Conservation (phyloP, 2,329 filamentous ascomycete species). For the Coleophoma eucalyptorum region DNA sequence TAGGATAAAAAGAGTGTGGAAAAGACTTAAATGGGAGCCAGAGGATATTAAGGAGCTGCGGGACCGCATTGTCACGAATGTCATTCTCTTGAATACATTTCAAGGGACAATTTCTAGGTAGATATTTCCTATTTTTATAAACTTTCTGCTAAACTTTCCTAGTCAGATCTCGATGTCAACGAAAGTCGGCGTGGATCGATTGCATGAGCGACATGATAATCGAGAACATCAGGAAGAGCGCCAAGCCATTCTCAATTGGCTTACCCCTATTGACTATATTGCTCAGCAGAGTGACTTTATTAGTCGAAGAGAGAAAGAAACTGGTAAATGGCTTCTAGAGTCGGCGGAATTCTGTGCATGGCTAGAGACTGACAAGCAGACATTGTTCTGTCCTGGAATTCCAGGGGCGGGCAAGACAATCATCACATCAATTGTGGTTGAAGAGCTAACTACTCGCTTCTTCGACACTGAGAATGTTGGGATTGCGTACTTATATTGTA, state of each 20-base stretch:
- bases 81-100: conserved; percentile 15
- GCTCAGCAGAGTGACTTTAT: too few species aligned
- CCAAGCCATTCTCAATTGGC: too few species aligned
- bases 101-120: not conserved
- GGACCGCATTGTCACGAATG: conserved; percentile 17
- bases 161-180: too few species aligned
- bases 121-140: too few species aligned
- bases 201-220: too few species aligned
- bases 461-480: not conserved
- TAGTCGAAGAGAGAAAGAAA: too few species aligned
- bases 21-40: conserved; percentile 20
- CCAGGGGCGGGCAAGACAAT: not conserved
- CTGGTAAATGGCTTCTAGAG: conserved; percentile 12
- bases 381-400: conserved; percentile 15
- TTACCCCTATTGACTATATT: too few species aligned
- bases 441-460: too few species aligned
- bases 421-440: not conserved
- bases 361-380: conserved; percentile 8
- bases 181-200: too few species aligned
- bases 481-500: not conserved
- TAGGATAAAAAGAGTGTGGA: conserved; percentile 17
- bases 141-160: too few species aligned
- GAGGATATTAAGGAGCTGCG: conserved; percentile 15
- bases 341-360: conserved; percentile 9
- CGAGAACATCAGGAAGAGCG: too few species aligned